These are phyloP conservation scores for Agrocybe praecox DNA, from an alignment of 768 basidiomycete species.

Conservation along the genomic window DNA sequence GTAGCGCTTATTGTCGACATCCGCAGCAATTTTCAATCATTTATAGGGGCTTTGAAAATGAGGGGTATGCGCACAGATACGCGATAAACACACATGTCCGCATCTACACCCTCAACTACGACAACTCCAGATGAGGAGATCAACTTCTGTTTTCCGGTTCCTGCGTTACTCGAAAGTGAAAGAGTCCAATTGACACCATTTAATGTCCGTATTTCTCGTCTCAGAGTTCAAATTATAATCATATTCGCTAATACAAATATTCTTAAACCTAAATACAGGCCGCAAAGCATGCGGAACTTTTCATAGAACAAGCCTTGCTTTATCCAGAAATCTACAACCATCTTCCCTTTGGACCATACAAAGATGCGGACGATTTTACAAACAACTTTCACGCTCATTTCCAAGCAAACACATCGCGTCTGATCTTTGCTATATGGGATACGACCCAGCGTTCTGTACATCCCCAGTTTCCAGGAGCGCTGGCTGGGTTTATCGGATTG, in stretches of 20 bases:
- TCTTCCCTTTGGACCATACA: constrained; percentile 54
- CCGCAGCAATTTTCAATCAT: no score
- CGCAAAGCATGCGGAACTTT: constrained; percentile 40
- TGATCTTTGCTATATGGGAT: constrained; percentile 57
- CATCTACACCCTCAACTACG: no score
- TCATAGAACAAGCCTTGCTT: constrained; percentile 32
- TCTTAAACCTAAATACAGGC: constrained; percentile 32
- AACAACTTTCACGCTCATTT: constrained; percentile 38
- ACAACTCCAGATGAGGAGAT: constrained; percentile 2
- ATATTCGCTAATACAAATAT: neutral
- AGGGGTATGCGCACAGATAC: no score
- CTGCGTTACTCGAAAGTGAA: constrained; percentile 43
- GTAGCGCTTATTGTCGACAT: no score
- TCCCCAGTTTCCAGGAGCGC: constrained; percentile 16
- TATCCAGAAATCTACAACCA: constrained; percentile 48
- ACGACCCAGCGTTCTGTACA: constrained; percentile 33
- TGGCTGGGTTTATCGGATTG: constrained; percentile 59
- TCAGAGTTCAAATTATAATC: neutral
- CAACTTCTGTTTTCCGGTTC: constrained; percentile 55
- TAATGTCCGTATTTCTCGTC: constrained; percentile 29
- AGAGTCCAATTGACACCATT: constrained; percentile 54
- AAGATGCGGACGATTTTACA: constrained; percentile 35
- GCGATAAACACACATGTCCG: no score
- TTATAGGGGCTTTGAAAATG: no score
- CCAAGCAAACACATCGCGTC: constrained; percentile 29